Evolutionary conservation across 2,329 filamentous ascomycete genomes (phyloP), one percentile per base, ranked within the genome.

Genomic region (Phaeosphaeriaceae sp.): DNA sequence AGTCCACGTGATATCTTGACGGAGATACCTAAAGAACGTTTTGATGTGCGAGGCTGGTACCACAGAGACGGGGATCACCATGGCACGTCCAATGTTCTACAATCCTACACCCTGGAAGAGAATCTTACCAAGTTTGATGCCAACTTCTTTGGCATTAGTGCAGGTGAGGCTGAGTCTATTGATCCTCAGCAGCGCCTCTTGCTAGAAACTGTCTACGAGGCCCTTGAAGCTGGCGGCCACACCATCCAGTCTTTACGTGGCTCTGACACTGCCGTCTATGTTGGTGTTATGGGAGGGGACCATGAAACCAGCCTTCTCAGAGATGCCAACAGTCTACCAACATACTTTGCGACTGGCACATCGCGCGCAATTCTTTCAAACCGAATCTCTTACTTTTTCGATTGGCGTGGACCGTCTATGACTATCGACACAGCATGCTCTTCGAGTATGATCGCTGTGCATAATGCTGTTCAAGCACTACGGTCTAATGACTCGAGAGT

Each of bases 361-460:
- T 12, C 40, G 20, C 1, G 34, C 53, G 1, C 8, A 6, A 58
- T 65, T 2, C 38, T 63, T 0, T 43, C 42, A 8, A 63, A 65
- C 30, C 46, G 60, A 3, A 35, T 65, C 13, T 52, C 46, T 4
- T 46, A 59, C 34, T 62, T 66, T 28, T 57, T 64, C 13, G 54
- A 67, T 46, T 39, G 60, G 13, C 48, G 50, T 4, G 66, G 64
- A 1, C 57, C 64, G 0, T 57, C 50, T 6, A 42, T 67, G 26
- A 61, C 60, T 0, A 39, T 68, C 1, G 61, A 68, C 28, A 66
- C 65, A 2, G 64, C 61, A 2, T 68, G 65, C 52, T 66, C 64
- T 4, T 45, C 46, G 7, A 54, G 49, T 15, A 32, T 66, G 5
- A 44, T 61, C 3, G 41, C 45, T 0, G 39, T 75, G 0, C 63